Conservation (phyloP, 2,329 filamentous ascomycete species). For the Nothophoma quercina region DNA sequence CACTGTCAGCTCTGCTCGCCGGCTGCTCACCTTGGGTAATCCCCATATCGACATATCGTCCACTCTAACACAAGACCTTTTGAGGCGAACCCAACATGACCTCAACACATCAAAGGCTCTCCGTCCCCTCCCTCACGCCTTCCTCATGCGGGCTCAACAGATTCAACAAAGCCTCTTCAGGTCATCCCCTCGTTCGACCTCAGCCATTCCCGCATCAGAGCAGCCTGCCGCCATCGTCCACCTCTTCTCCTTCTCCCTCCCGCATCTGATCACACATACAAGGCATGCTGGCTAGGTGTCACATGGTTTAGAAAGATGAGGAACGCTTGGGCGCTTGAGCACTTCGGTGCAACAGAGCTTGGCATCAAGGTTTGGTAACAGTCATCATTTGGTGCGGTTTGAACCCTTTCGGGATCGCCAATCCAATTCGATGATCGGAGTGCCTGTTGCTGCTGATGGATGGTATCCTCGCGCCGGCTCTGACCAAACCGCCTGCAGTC, state of each 20-base stretch:
- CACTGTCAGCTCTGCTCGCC: not conserved
- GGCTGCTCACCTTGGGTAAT: not conserved
- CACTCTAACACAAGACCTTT: not conserved
- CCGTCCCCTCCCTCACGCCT: too few relatives aligned
- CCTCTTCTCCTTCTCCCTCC: not conserved
- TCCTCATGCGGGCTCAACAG: not conserved
- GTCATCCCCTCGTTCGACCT: not conserved
- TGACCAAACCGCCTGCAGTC: slow-evolving; percentile 13
- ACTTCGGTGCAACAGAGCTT: not conserved
- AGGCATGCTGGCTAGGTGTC: slow-evolving; percentile 8
- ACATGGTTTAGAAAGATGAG: slow-evolving; percentile 15
- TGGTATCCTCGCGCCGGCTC: slow-evolving; percentile 5
- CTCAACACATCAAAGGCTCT: too few relatives aligned
- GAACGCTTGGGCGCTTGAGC: slow-evolving; percentile 11
- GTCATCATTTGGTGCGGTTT: slow-evolving; percentile 6
- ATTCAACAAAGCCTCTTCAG: not conserved
- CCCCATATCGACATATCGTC: not conserved
- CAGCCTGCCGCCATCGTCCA: not conserved
- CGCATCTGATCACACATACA: not conserved
- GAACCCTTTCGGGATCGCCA: slow-evolving; percentile 10
- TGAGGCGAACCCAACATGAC: too few relatives aligned
- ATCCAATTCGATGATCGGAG: slow-evolving; percentile 10
- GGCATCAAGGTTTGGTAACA: slow-evolving; percentile 6
- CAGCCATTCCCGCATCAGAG: not conserved
- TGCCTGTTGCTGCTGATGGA: slow-evolving; percentile 6